A percentile compares a stretch with the other conserved stretches of the same genome.
Evolutionary conservation across 2,329 filamentous ascomycete genomes (phyloP).

Genomic region (Aspergillus fructus): DNA sequence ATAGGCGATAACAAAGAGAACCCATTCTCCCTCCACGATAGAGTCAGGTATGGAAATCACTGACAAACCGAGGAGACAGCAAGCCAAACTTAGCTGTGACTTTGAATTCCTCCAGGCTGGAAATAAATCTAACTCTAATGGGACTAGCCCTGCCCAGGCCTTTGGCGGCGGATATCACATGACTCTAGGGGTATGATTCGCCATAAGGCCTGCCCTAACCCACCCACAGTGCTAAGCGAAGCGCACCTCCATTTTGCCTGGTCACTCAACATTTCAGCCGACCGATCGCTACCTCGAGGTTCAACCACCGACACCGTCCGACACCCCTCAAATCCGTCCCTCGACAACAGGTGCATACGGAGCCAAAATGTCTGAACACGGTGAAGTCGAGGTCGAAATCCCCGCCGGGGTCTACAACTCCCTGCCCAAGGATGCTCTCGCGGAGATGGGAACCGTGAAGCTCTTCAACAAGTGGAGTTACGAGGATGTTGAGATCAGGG

Average conservation of each 20-base stretch:
- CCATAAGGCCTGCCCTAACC: constrained; percentile 34
- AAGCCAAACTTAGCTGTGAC: neutral
- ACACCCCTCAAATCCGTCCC: constrained; percentile 33
- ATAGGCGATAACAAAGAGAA: neutral
- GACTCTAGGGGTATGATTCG: constrained; percentile 23
- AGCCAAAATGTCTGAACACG: constrained; percentile 83
- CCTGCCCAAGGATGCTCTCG: constrained; percentile 88
- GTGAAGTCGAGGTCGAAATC: constrained; percentile 89
- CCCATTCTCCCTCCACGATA: neutral
- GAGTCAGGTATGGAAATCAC: neutral
- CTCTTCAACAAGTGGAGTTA: constrained; percentile 99
- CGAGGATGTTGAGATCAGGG: constrained; percentile 98
- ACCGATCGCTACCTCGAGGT: constrained; percentile 33
- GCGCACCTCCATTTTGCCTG: constrained; percentile 41
- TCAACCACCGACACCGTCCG: constrained; percentile 37
- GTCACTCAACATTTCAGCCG: constrained; percentile 34
- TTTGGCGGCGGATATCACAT: constrained; percentile 22
- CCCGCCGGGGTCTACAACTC: constrained; percentile 68
- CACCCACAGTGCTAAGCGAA: constrained; percentile 46
- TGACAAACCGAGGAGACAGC: neutral
- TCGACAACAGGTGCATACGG: constrained; percentile 39
- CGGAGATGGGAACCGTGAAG: constrained; percentile 90
- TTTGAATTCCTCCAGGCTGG: neutral
- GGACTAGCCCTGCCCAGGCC: constrained; percentile 4
- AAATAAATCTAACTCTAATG: neutral